Evolutionary conservation across 176 grass and related monocot species (phyloP).

Genomic region (Oryza australiensis): DNA sequence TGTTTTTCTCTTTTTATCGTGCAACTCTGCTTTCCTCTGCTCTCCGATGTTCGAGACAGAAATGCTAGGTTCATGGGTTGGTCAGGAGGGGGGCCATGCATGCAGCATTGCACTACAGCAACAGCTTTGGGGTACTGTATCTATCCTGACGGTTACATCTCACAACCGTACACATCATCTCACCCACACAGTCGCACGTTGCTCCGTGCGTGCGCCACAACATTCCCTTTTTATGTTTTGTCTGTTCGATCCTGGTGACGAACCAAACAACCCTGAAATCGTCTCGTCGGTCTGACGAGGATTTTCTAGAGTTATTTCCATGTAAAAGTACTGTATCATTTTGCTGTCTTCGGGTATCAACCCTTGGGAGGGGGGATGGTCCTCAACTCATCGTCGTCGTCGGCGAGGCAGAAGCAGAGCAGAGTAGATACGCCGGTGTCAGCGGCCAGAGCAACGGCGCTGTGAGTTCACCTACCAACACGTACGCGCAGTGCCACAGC

Average conservation of each 20-base stretch:
- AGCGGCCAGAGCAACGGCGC: conserved; percentile 32
- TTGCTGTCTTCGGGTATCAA: neutral
- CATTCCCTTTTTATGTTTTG: neutral
- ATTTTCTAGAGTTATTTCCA: too few relatives aligned
- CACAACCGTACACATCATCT: neutral
- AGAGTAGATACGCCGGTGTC: conserved; percentile 15
- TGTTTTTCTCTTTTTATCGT: too few relatives aligned
- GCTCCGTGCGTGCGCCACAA: neutral
- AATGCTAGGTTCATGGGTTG: neutral
- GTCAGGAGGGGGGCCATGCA: neutral
- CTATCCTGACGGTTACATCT: neutral
- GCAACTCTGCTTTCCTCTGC: neutral
- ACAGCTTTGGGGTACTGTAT: neutral
- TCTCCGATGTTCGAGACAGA: neutral
- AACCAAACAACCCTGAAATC: too few relatives aligned
- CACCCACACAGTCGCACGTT: neutral
- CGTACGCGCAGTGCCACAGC: neutral
- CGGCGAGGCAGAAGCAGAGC: neutral
- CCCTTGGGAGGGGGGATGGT: neutral
- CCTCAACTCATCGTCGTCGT: neutral
- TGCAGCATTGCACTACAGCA: neutral
- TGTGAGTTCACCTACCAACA: conserved; percentile 23
- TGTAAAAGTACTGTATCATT: neutral
- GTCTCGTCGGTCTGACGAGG: too few relatives aligned
- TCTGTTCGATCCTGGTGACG: neutral